Conservation (phyloP, 1,139 yeast species). For the Nadsonia starkeyi-henricii region DNA sequence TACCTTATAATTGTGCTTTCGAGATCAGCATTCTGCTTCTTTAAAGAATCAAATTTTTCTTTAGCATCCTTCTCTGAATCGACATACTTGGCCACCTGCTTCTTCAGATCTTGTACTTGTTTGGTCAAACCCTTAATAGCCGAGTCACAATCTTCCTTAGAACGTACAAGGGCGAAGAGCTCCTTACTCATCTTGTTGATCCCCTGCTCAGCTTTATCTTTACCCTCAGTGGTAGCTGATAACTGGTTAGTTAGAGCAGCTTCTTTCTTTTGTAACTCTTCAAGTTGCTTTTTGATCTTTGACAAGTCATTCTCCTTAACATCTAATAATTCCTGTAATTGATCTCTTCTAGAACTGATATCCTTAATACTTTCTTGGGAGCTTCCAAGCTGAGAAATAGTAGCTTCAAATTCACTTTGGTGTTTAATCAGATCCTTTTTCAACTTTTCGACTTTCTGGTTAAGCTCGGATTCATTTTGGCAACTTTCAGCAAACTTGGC, state of each 20-base stretch:
- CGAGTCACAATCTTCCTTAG: conserved; percentile 40
- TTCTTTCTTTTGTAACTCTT: conserved; percentile 22
- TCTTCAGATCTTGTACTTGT: conserved; percentile 13
- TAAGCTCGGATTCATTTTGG: conserved; percentile 1
- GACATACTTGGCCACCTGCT: background rate
- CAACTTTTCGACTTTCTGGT: background rate
- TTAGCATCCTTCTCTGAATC: background rate
- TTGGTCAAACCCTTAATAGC: conserved; percentile 23
- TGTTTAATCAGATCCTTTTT: conserved; percentile 11
- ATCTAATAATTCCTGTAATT: conserved; percentile 9
- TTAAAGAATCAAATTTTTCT: background rate
- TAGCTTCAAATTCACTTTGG: conserved; percentile 6
- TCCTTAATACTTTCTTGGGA: conserved; percentile 4
- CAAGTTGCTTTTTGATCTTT: conserved; percentile 11
- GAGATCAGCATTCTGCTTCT: conserved; percentile 7
- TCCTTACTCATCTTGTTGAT: conserved; percentile 85
- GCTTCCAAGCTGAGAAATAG: conserved; percentile 6
- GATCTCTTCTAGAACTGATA: conserved; percentile 1
- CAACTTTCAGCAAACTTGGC: background rate
- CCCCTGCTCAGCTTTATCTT: conserved; percentile 69
- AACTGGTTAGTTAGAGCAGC: conserved; percentile 28
- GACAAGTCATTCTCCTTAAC: conserved; percentile 11
- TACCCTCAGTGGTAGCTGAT: conserved; percentile 30
- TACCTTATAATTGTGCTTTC: conserved; percentile 4
- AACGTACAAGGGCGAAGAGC: conserved; percentile 48